These are phyloP conservation scores for Lippia alba DNA, from an alignment of 305 asterid genomes.

Conservation along the genomic window DNA sequence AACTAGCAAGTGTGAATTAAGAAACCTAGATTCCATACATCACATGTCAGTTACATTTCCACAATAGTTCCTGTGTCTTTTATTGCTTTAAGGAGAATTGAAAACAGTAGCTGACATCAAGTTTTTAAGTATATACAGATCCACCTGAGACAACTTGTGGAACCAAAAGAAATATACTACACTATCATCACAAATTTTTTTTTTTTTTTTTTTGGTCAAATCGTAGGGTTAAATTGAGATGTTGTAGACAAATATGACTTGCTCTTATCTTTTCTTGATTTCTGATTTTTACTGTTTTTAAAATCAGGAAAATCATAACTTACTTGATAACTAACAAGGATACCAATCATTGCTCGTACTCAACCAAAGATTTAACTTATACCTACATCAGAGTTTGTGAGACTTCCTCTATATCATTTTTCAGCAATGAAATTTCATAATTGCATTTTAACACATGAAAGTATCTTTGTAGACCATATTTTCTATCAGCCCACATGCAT, in stretches of 20 bases:
- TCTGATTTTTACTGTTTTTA: neutral
- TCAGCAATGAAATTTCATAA: neutral
- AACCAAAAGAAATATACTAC: neutral
- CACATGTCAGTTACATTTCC: neutral
- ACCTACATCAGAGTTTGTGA: neutral
- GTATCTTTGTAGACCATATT: neutral
- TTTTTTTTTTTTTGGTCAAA: too few species aligned
- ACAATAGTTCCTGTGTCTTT: too few species aligned
- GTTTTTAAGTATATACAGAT: neutral
- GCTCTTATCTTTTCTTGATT: neutral
- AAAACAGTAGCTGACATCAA: too few species aligned
- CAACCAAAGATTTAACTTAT: neutral
- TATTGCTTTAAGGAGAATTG: too few species aligned
- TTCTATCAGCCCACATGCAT: neutral
- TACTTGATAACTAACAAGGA: neutral
- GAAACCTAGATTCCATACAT: neutral
- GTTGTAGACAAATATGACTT: neutral
- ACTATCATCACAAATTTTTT: neutral
- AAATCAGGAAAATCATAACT: neutral
- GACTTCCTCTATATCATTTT: neutral
- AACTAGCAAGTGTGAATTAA: neutral
- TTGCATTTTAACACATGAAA: neutral
- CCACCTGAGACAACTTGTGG: neutral
- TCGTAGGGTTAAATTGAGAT: too few species aligned
- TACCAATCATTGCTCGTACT: neutral